Conservation (phyloP, 768 basidiomycete genomes). For the Mycena rebaudengoi region DNA sequence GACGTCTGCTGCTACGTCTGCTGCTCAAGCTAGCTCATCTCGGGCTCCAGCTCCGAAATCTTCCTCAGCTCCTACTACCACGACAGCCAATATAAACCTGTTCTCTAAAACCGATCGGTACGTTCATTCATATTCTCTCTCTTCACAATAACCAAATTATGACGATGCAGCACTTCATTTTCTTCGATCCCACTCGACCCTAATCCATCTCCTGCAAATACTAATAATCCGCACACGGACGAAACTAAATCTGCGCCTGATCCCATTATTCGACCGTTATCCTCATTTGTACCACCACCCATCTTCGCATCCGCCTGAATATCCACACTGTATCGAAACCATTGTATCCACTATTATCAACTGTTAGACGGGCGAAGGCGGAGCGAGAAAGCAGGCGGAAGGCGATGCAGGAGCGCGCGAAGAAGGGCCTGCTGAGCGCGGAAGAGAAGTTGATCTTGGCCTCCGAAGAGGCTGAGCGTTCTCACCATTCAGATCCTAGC, state of each 20-base stretch:
- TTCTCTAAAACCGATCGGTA: constrained; percentile 74
- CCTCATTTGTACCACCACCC: constrained; percentile 71
- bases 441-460: constrained; percentile 63
- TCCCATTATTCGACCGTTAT: constrained; percentile 45
- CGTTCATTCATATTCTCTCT: constrained; percentile 42
- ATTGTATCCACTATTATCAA: constrained; percentile 34
- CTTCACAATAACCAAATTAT: constrained; percentile 66
- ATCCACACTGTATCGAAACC: constrained; percentile 34
- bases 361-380: constrained; percentile 71
- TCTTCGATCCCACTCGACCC: constrained; percentile 17
- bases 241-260: constrained; percentile 47
- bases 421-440: constrained; percentile 71
- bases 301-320: constrained; percentile 74
- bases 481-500: constrained; percentile 27
- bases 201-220: constrained; percentile 25
- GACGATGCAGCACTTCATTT: constrained; percentile 61
- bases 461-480: constrained; percentile 50
- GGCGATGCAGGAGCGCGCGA: constrained; percentile 76
- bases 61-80: constrained; percentile 27
- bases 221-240: constrained; percentile 29
- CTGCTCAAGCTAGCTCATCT: constrained; percentile 32
- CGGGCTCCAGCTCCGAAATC: constrained; percentile 25
- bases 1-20: constrained; percentile 37
- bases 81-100: constrained; percentile 18
- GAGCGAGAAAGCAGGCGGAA: constrained; percentile 76